Evolutionary conservation across 2,329 filamentous ascomycete genomes (phyloP).

Genomic region (Neoarthrinium moseri): DNA sequence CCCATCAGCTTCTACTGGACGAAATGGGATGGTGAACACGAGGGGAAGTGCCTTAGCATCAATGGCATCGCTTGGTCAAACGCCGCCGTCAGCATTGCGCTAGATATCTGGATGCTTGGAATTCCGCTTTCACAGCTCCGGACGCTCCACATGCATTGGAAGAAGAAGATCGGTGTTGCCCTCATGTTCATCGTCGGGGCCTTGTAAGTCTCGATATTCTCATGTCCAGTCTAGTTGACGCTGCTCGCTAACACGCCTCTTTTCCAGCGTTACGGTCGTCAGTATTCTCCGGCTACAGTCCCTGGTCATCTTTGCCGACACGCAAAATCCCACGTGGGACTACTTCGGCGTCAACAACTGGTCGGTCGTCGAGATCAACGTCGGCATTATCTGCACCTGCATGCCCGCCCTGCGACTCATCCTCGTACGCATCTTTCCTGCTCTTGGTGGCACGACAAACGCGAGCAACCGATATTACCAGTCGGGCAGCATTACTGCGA

Average conservation of each 20-base stretch:
- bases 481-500: background rate
- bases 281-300: conserved; percentile 13
- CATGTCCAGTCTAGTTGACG: conserved; percentile 33
- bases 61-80: conserved; percentile 40
- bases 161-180: conserved; percentile 46
- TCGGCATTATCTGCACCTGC: conserved; percentile 7
- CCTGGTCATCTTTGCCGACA: conserved; percentile 9
- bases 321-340: conserved; percentile 12
- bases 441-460: conserved; percentile 1
- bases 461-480: background rate
- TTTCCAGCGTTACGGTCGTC: conserved; percentile 11
- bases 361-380: conserved; percentile 14
- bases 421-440: conserved; percentile 14
- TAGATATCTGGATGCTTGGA: conserved; percentile 40
- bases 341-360: conserved; percentile 8
- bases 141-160: conserved; percentile 38
- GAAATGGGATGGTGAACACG: conserved; percentile 37
- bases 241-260: conserved; percentile 14
- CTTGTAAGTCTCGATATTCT: conserved; percentile 32
- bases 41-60: conserved; percentile 39
- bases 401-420: conserved; percentile 7
- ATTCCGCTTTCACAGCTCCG: conserved; percentile 41
- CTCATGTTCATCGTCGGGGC: conserved; percentile 41
- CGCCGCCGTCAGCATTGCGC: conserved; percentile 38
- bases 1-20: conserved; percentile 40